Conservation (phyloP, 495 filamentous ascomycete genomes). For the Penicillium cataractarum region DNA sequence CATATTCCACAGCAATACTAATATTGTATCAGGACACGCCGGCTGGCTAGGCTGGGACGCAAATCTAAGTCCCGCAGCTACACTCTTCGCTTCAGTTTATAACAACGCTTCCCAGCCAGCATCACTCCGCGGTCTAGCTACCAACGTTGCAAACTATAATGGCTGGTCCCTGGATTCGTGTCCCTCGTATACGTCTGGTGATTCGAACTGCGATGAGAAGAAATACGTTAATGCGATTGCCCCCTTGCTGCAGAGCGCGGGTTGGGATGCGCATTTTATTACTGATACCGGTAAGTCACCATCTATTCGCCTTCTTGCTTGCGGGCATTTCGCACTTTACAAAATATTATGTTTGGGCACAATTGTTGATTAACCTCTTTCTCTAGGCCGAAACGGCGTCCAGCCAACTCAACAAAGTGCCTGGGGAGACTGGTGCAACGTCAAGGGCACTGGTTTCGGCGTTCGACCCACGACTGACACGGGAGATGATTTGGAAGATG, state of each 20-base stretch:
- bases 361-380: background rate
- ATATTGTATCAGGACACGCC: conserved; percentile 46
- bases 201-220: conserved; percentile 69
- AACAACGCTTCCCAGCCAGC: conserved; percentile 65
- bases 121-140: conserved; percentile 71
- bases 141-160: conserved; percentile 83
- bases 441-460: conserved; percentile 75
- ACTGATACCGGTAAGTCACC: conserved; percentile 56
- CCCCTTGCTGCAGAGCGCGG: conserved; percentile 59
- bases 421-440: conserved; percentile 88
- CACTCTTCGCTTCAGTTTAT: conserved; percentile 69
- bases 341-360: too few species aligned
- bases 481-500: conserved; percentile 64
- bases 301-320: background rate
- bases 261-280: conserved; percentile 77
- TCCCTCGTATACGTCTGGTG: conserved; percentile 48
- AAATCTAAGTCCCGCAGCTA: conserved; percentile 73
- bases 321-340: too few species aligned
- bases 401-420: conserved; percentile 63
- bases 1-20: too few species aligned
- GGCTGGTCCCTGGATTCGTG: conserved; percentile 52
- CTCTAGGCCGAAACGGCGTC: conserved; percentile 64
- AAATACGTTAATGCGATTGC: conserved; percentile 68
- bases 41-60: conserved; percentile 85
- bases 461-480: conserved; percentile 66